Percentiles rank a stretch among this genome's conserved stretches.
Conservation (phyloP, 1,284 basidiomycete species). For the Inonotus obliquus region DNA sequence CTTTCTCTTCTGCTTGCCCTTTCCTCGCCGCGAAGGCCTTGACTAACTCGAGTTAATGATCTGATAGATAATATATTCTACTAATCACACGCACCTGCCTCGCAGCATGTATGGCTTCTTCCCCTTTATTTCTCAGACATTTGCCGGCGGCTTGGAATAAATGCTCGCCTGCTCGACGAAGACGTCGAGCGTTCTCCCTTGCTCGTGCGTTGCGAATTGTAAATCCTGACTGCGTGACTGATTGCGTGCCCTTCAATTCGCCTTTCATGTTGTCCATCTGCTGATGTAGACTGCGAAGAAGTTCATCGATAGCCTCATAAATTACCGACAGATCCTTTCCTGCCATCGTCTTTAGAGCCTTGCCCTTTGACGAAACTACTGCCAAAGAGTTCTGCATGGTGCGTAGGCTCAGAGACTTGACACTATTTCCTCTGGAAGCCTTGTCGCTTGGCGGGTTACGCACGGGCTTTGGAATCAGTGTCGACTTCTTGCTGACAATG, state of each 20-base stretch:
- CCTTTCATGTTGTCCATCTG: slow-evolving; percentile 6
- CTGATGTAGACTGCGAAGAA: slow-evolving; percentile 7
- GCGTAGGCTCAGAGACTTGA: slow-evolving; percentile 10
- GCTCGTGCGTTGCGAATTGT: slow-evolving; percentile 15
- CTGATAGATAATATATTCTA: not conserved
- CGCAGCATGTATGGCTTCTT: slow-evolving; percentile 4
- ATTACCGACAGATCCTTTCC: slow-evolving; percentile 11
- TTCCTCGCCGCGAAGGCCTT: slow-evolving; percentile 3
- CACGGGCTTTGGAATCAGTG: not conserved
- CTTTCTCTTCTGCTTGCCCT: not conserved
- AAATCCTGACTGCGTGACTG: not conserved
- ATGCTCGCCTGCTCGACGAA: slow-evolving; percentile 14
- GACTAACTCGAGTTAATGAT: slow-evolving; percentile 6
- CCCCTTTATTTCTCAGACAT: slow-evolving; percentile 2
- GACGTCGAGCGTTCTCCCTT: slow-evolving; percentile 13
- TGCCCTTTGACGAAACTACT: slow-evolving; percentile 6
- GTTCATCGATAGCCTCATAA: slow-evolving; percentile 17
- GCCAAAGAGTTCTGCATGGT: slow-evolving; percentile 11
- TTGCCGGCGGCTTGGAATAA: slow-evolving; percentile 10
- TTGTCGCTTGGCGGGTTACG: not conserved
- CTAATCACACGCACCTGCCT: slow-evolving; percentile 7
- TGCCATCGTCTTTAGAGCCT: slow-evolving; percentile 10
- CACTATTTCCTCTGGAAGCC: not conserved
- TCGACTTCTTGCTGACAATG: not conserved
- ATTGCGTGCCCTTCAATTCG: not conserved